A percentile compares a stretch with the other conserved stretches of the same genome.
Conservation (phyloP, 2,329 filamentous ascomycete genomes). For the Talaromyces marneffei region DNA sequence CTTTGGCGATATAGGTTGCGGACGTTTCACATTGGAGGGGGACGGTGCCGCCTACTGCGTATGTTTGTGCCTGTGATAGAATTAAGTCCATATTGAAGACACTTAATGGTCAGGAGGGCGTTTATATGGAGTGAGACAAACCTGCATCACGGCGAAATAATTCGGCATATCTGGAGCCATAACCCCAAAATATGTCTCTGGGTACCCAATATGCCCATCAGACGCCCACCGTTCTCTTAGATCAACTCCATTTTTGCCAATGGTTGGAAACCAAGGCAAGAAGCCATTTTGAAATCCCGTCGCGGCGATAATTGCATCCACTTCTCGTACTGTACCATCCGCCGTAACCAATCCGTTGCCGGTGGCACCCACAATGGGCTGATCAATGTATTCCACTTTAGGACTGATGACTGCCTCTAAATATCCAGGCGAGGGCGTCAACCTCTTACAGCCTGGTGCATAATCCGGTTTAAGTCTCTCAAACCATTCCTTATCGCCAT, state of each 20-base stretch:
- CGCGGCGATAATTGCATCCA: background rate
- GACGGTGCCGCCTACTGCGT: background rate
- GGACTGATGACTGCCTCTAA: background rate
- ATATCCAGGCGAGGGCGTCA: background rate
- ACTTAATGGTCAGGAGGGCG: no score
- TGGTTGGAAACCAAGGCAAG: background rate
- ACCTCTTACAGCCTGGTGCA: slow-evolving; percentile 5
- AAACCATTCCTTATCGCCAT: background rate
- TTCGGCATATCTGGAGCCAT: slow-evolving; percentile 7
- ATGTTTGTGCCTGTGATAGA: background rate
- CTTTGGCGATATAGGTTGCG: background rate
- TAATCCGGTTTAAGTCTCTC: background rate
- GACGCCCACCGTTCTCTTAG: background rate
- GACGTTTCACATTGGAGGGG: slow-evolving; percentile 4
- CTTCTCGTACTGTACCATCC: background rate
- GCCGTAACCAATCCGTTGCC: background rate
- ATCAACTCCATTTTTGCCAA: slow-evolving; percentile 5
- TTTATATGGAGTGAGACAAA: background rate
- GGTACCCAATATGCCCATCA: slow-evolving; percentile 3
- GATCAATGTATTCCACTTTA: slow-evolving; percentile 8
- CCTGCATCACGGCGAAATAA: slow-evolving; percentile 7
- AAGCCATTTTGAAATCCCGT: slow-evolving; percentile 1
- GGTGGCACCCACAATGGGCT: background rate
- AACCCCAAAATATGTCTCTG: slow-evolving; percentile 7
- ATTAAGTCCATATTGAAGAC: background rate